Evolutionary conservation across 805 yeast genomes (phyloP).

Genomic region (Candida tallmaniae): DNA sequence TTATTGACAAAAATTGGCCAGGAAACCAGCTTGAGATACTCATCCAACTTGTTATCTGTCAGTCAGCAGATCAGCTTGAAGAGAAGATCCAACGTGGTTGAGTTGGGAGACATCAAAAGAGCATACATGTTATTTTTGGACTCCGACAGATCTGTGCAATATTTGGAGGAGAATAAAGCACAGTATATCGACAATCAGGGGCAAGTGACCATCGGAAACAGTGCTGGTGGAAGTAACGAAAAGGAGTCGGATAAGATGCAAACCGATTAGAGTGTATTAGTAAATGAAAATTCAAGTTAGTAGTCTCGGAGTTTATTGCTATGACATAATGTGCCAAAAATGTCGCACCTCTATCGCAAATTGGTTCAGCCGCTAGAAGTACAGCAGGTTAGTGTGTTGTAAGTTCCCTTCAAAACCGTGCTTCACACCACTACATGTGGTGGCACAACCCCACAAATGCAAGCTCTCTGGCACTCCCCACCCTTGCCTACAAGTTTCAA

Average conservation of each 20-base stretch:
- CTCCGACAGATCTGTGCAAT: constrained; percentile 83
- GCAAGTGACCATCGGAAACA: constrained; percentile 56
- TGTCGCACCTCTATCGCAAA: no score
- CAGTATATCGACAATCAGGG: constrained; percentile 81
- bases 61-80: constrained; percentile 81
- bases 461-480: no score
- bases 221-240: constrained; percentile 7
- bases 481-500: no score
- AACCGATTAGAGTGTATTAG: constrained; percentile 15
- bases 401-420: no score
- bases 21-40: constrained; percentile 89
- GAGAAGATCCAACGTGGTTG: constrained; percentile 69
- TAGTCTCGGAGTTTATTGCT: no score
- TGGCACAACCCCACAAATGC: no score
- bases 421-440: no score
- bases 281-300: neutral
- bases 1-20: constrained; percentile 84
- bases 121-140: constrained; percentile 85
- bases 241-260: constrained; percentile 33
- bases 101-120: constrained; percentile 79
- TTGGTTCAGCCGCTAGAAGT: no score
- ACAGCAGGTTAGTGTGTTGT: no score
- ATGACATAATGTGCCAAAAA: no score
- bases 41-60: constrained; percentile 85
- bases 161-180: constrained; percentile 61